Conservation (phyloP, 805 yeast genomes). For the Myxozyma vanderwaltii region DNA sequence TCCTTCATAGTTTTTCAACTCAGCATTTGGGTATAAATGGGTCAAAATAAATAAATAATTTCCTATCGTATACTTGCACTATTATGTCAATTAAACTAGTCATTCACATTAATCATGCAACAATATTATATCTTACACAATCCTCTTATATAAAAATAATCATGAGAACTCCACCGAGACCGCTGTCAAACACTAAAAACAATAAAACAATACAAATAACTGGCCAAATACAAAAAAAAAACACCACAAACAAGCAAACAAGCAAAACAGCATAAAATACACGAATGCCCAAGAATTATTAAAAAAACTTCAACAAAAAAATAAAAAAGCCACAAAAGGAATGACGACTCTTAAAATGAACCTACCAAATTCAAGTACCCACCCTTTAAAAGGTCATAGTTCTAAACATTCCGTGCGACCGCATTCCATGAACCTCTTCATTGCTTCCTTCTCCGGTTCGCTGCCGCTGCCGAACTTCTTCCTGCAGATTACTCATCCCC, state of each 20-base stretch:
- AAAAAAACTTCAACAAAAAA: not conserved
- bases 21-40: not conserved
- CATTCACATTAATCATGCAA: not conserved
- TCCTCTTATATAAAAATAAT: not conserved
- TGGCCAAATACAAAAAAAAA: no score
- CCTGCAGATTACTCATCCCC: not conserved
- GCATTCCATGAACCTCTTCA: not conserved
- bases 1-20: not conserved
- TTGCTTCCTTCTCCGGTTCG: not conserved
- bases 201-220: not conserved
- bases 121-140: not conserved
- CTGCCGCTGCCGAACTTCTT: not conserved
- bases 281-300: slow-evolving; percentile 4
- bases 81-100: not conserved
- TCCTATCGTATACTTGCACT: not conserved
- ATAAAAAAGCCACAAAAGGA: not conserved
- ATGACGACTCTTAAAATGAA: not conserved
- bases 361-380: not conserved
- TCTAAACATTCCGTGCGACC: slow-evolving; percentile 18
- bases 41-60: not conserved
- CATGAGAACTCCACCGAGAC: not conserved
- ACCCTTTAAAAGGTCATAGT: slow-evolving; percentile 23
- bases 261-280: not conserved
- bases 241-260: slow-evolving; percentile 1
- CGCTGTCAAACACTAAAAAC: not conserved